phyloP scores from a whole-genome alignment of 1,284 basidiomycete genomes.

The Paramarasmius palmivorus region DNA sequence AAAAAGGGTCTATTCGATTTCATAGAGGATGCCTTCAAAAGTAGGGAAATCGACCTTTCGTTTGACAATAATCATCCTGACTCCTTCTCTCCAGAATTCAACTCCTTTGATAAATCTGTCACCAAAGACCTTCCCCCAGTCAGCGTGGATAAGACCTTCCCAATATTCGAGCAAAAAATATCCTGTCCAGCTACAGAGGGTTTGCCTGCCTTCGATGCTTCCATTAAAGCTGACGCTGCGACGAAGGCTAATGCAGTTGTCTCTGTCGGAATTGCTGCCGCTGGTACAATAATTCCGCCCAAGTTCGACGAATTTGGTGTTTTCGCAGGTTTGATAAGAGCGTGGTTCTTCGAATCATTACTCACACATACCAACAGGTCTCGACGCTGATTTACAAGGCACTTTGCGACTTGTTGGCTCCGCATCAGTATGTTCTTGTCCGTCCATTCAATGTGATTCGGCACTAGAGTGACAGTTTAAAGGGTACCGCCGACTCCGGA shows the following conservation, averaged over 20 bases:
- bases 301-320: slow-evolving; percentile 13
- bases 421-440: slow-evolving; percentile 7
- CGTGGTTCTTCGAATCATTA: background rate
- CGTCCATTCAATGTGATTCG: background rate
- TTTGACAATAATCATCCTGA: background rate
- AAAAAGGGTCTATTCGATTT: slow-evolving; percentile 12
- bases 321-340: slow-evolving; percentile 10
- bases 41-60: slow-evolving; percentile 10
- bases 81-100: slow-evolving; percentile 7
- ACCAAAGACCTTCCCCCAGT: slow-evolving; percentile 14
- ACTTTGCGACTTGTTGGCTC: slow-evolving; percentile 8
- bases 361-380: slow-evolving; percentile 1
- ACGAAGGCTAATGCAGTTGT: slow-evolving; percentile 10
- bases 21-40: slow-evolving; percentile 18
- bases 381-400: slow-evolving; percentile 12
- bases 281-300: slow-evolving; percentile 17
- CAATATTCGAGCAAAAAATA: slow-evolving; percentile 19
- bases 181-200: slow-evolving; percentile 19
- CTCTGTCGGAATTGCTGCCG: slow-evolving; percentile 13
- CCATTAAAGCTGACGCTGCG: slow-evolving; percentile 18
- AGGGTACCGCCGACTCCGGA: slow-evolving; percentile 14
- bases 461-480: background rate
- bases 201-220: slow-evolving; percentile 18
- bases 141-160: slow-evolving; percentile 20
- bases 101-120: slow-evolving; percentile 10